phyloP scores from a whole-genome alignment of 768 basidiomycete species.

The Dictyophora rubrovolvata region DNA sequence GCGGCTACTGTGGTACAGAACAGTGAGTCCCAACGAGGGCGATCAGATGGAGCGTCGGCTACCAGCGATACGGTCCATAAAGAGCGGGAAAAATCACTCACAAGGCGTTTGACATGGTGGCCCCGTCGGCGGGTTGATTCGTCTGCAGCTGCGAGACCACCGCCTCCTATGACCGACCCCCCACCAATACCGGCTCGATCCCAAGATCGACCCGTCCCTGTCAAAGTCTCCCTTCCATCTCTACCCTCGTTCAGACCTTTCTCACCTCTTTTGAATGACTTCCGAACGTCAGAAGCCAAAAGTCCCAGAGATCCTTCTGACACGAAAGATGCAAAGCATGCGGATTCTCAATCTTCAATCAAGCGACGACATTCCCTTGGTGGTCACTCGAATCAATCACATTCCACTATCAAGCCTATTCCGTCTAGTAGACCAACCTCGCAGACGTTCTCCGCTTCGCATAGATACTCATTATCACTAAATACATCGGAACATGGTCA shows the following conservation, averaged over 20 bases:
- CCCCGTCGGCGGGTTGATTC: conserved; percentile 21
- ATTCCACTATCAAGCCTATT: conserved; percentile 1
- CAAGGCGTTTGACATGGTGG: conserved; percentile 63
- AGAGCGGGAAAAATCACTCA: conserved; percentile 28
- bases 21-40: conserved; percentile 1
- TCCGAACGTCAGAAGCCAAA: conserved; percentile 9
- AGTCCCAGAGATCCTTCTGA: not conserved
- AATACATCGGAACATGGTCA: not conserved
- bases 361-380: conserved; percentile 14
- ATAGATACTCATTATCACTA: conserved; percentile 2
- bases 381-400: conserved; percentile 15
- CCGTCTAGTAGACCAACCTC: not conserved
- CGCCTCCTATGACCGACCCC: conserved; percentile 19
- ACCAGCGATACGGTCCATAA: conserved; percentile 14
- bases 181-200: conserved; percentile 28
- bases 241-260: conserved; percentile 32
- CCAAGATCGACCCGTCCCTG: conserved; percentile 29
- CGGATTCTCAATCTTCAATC: conserved; percentile 8
- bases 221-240: conserved; percentile 21
- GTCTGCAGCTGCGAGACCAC: conserved; percentile 17
- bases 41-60: conserved; percentile 17
- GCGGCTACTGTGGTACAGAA: not conserved
- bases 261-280: conserved; percentile 34
- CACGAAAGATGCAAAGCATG: conserved; percentile 13
- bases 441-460: not conserved